Conservation (phyloP, 2,329 filamentous ascomycete species). For the Cordyceps militaris region DNA sequence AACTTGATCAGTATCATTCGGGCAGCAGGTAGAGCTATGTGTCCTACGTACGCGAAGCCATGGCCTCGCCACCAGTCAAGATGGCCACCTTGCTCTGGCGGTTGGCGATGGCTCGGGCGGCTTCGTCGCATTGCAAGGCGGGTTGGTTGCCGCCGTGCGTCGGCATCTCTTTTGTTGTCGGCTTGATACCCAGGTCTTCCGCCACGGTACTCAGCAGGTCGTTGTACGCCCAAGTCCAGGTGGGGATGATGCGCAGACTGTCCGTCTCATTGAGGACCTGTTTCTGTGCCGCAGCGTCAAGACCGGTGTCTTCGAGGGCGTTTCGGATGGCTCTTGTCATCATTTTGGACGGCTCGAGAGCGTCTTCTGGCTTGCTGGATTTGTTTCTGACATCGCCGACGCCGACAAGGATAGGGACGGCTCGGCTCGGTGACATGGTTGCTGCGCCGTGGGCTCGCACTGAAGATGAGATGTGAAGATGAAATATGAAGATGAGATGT, state of each 20-base stretch:
- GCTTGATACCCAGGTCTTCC: conserved; percentile 38
- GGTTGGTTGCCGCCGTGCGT: conserved; percentile 59
- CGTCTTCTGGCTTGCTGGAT: conserved; percentile 37
- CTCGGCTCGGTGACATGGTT: conserved; percentile 5
- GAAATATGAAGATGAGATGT: not conserved
- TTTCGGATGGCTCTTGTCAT: conserved; percentile 49
- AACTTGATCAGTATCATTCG: conserved; percentile 10
- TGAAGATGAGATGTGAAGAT: not conserved
- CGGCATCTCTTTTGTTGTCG: conserved; percentile 42
- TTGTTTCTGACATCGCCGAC: conserved; percentile 56
- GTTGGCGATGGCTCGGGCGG: conserved; percentile 47
- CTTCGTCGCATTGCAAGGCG: conserved; percentile 55
- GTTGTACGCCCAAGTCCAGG: conserved; percentile 60
- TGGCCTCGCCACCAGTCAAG: conserved; percentile 56
- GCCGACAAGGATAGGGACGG: conserved; percentile 51
- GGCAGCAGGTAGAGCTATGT: no score
- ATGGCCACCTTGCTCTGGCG: conserved; percentile 50
- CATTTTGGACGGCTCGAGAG: conserved; percentile 51
- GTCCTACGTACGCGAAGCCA: conserved; percentile 43
- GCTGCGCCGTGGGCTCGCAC: not conserved
- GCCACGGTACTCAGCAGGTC: conserved; percentile 50
- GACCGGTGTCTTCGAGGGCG: conserved; percentile 43
- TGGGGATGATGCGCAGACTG: conserved; percentile 51
- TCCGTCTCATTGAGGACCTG: conserved; percentile 43
- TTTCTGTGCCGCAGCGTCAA: conserved; percentile 15